Conservation (phyloP, 75 land plant species). For the Pinus tabuliformis region DNA sequence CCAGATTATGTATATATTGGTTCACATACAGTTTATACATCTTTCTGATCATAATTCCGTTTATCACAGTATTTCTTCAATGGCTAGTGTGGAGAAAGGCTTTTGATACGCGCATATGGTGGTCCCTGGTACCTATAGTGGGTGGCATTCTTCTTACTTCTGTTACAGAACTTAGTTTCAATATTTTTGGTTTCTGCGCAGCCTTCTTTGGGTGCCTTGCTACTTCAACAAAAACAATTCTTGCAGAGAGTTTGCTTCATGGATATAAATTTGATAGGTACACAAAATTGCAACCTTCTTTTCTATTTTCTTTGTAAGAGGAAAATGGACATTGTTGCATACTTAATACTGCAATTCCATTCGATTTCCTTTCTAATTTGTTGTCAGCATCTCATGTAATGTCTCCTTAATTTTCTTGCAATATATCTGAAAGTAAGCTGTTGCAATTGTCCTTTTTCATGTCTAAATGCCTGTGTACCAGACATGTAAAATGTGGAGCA, state of each 20-base stretch:
- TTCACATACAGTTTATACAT: neutral
- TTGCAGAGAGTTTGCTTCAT: conserved; percentile 89
- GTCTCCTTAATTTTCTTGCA: neutral
- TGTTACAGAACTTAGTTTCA: conserved; percentile 95
- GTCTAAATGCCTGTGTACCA: neutral
- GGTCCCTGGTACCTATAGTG: conserved; percentile 90
- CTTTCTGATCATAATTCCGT: conserved; percentile 1
- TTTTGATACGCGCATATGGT: conserved; percentile 92
- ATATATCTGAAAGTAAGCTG: neutral
- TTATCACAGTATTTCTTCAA: conserved; percentile 74
- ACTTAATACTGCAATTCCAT: neutral
- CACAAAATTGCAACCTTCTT: neutral
- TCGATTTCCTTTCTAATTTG: neutral
- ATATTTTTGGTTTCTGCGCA: conserved; percentile 87
- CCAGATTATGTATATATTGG: neutral
- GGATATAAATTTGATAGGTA: conserved; percentile 99
- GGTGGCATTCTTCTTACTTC: conserved; percentile 96
- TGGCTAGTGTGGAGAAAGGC: conserved; percentile 92
- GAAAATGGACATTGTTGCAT: neutral
- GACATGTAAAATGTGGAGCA: neutral
- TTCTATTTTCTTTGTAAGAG: conserved; percentile 3
- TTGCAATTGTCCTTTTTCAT: neutral
- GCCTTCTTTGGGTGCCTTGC: conserved; percentile 97
- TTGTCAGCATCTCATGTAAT: neutral
- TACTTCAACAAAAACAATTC: conserved; percentile 96